These are phyloP conservation scores for Apiospora arundinis DNA, from an alignment of 2,329 filamentous ascomycete species.

Conservation along the genomic window DNA sequence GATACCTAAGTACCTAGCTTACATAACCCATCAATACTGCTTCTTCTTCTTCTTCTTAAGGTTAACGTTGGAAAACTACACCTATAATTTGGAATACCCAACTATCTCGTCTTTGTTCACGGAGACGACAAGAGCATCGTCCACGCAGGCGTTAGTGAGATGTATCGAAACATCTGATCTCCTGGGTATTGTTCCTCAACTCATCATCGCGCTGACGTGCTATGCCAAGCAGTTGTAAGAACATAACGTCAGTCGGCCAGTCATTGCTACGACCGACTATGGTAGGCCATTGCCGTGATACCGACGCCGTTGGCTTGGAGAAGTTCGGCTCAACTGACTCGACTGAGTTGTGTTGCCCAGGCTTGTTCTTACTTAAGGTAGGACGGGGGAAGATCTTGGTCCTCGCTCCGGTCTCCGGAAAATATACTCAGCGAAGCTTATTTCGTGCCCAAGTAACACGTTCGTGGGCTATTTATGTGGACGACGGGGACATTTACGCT, in stretches of 20 bases:
- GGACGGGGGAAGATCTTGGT: neutral
- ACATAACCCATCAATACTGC: no score
- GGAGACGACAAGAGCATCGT: neutral
- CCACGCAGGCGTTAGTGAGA: neutral
- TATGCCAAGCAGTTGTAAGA: neutral
- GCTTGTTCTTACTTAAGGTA: neutral
- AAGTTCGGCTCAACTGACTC: slow-evolving; percentile 4
- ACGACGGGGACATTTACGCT: neutral
- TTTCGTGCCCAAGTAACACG: neutral
- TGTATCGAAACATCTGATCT: neutral
- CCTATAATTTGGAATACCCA: no score
- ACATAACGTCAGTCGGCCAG: neutral
- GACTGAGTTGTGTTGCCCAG: neutral
- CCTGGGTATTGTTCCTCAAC: neutral
- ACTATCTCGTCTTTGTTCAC: neutral
- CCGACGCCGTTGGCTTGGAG: neutral
- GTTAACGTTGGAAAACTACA: no score
- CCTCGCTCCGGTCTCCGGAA: neutral
- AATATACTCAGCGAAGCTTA: slow-evolving; percentile 6
- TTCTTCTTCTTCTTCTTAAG: no score
- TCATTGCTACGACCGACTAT: neutral
- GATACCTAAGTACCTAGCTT: no score
- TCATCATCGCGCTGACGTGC: neutral
- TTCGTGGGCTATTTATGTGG: neutral
- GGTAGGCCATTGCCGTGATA: neutral